Percentiles rank a stretch among this genome's conserved stretches.
Evolutionary conservation across 2,329 filamentous ascomycete genomes (phyloP).

Genomic region (Chrysosporium keratinophilum): DNA sequence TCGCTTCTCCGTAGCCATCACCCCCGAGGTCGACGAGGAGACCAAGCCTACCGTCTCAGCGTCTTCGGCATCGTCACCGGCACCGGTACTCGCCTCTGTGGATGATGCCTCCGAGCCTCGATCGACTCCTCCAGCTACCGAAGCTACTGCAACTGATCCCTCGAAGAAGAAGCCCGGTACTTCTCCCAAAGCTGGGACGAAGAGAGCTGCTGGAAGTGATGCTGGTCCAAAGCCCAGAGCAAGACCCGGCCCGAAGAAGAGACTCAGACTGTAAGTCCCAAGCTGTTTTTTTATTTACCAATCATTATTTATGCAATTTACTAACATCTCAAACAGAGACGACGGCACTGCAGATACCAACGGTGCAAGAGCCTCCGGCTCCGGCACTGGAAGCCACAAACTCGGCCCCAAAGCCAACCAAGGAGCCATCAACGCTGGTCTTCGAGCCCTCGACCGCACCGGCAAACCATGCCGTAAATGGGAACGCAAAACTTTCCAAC

Average conservation of each 20-base stretch:
- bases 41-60: conserved; percentile 25
- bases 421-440: conserved; percentile 91
- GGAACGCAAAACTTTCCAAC: conserved; percentile 67
- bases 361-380: conserved; percentile 35
- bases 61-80: conserved; percentile 30
- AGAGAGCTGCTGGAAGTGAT: conserved; percentile 50
- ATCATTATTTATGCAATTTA: background rate
- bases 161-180: conserved; percentile 41
- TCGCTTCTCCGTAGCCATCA: conserved; percentile 24
- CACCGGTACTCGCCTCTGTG: conserved; percentile 25
- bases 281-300: background rate
- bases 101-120: conserved; percentile 34
- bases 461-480: conserved; percentile 89
- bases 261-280: conserved; percentile 71
- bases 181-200: conserved; percentile 54
- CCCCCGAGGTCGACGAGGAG: conserved; percentile 14
- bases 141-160: conserved; percentile 30
- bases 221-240: conserved; percentile 59
- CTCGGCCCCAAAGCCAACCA: conserved; percentile 94
- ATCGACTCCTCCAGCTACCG: conserved; percentile 31
- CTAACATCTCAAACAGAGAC: conserved; percentile 33
- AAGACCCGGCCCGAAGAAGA: conserved; percentile 95
- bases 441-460: conserved; percentile 84
- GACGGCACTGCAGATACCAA: conserved; percentile 40
- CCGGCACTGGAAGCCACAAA: conserved; percentile 56